Conservation (phyloP, 1,284 basidiomycete genomes). For the Irpex rosettiformis region DNA sequence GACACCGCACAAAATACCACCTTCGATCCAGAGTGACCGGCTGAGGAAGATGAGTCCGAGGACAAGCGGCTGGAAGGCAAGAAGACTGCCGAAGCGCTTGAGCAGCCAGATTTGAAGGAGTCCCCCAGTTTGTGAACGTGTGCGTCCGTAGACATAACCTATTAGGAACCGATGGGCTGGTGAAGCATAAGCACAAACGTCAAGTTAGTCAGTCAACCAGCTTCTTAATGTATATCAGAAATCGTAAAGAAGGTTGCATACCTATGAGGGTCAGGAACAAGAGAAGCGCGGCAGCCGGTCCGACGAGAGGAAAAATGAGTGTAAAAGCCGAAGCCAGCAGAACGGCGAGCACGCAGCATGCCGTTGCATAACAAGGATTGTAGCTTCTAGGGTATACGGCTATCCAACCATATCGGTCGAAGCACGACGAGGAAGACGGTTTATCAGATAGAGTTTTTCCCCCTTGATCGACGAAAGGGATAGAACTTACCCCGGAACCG, state of each 20-base stretch:
- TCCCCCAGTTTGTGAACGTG: conserved; percentile 69
- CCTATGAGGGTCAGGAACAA: conserved; percentile 68
- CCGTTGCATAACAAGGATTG: conserved; percentile 62
- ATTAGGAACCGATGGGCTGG: conserved; percentile 72
- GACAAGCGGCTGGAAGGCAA: conserved; percentile 69
- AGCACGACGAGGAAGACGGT: neutral
- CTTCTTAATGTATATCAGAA: too few relatives aligned
- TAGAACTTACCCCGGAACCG: conserved; percentile 64
- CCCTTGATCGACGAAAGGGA: neutral
- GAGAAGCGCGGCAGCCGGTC: conserved; percentile 64
- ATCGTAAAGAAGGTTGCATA: conserved; percentile 38
- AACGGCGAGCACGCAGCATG: conserved; percentile 64
- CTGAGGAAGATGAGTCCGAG: conserved; percentile 71
- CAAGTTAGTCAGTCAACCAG: neutral
- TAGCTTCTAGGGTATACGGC: conserved; percentile 73
- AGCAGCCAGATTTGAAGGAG: conserved; percentile 72
- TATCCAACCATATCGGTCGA: conserved; percentile 27
- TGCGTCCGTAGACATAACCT: conserved; percentile 70
- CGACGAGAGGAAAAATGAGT: conserved; percentile 74
- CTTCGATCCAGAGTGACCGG: conserved; percentile 66
- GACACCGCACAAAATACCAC: conserved; percentile 54
- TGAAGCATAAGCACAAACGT: neutral
- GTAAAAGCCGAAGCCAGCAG: conserved; percentile 70
- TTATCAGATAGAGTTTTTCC: neutral
- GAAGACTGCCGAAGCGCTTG: conserved; percentile 60